Evolutionary conservation across 1,139 yeast genomes (phyloP), one percentile per base, ranked within the genome.

Genomic region (Protomyces inouyei): DNA sequence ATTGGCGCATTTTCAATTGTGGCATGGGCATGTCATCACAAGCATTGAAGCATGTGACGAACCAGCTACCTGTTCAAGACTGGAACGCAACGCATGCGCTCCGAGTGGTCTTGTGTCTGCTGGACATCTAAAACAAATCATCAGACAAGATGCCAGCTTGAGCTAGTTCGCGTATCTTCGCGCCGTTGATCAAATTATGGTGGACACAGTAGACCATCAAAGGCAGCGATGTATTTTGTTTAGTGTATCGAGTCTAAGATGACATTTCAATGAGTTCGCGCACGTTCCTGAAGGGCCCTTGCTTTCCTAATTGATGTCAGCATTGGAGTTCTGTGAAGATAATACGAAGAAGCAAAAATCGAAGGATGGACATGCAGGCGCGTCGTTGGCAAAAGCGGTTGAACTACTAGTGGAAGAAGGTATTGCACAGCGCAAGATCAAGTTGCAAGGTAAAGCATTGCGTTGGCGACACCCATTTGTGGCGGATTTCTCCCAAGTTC

Each of bases 301-400:
- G 63, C 46, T 53, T 53, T 23, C 63, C 63, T 59, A 18, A 10
- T 5, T 38, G 36, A 35, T 18, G 16, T 10, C 1, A 12, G 21
- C 9, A 5, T 40, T 1, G 2, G 23, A 21, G 3, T 2, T 21
- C 23, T 21, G 23, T 21, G 83, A 83, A 55, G 78, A 60, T 1
- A 57, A 66, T 36, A 48, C 45, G 5, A 32, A 51, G 57, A n/a
- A 51, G 56, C 25, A 53, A 38, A n/a, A 55, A 55, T 32, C 55
- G 25, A 12, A 43, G 40, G 35, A 53, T 12, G 60, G 63, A 32
- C 46, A 48, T 36, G 52, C 57, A 43, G 56, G 60, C 51, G 79
- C 83, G 35, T 92, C 98, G 97, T 79, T 91, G 66, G 82, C 83
- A 67, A 86, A 90, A 72, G 97, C 97, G 0, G 98, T 92, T 40